Conservation (phyloP, 352 stramenopile species). For the Pythium aristosporum region DNA sequence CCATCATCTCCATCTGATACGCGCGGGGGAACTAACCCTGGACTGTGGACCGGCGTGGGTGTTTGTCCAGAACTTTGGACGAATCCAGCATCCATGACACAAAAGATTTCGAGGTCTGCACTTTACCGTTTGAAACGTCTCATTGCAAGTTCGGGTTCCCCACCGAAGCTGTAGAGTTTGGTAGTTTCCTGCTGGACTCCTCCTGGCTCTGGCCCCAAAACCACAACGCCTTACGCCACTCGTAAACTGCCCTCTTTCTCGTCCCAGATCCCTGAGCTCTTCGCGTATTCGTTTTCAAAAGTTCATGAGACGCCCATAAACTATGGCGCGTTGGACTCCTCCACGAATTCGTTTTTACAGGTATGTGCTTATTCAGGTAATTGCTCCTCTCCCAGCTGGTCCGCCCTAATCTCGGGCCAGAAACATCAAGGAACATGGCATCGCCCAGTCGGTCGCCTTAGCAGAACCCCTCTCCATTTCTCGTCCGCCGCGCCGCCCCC, state of each 20-base stretch:
- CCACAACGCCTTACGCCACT: background rate
- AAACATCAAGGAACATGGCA: background rate
- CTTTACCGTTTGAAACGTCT: no score
- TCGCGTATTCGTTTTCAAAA: background rate
- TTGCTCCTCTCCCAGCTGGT: conserved; percentile 15
- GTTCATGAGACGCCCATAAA: background rate
- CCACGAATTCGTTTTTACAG: background rate
- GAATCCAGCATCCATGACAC: no score
- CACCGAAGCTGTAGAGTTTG: no score
- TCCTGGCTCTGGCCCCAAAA: no score
- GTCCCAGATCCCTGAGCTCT: background rate
- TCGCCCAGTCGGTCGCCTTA: background rate
- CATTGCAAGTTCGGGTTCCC: no score
- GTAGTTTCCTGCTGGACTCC: no score
- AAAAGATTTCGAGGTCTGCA: no score
- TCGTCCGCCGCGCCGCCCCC: background rate
- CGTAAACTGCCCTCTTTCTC: background rate
- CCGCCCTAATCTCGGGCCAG: background rate
- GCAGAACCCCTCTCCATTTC: background rate
- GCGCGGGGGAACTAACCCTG: no score
- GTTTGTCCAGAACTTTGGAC: no score
- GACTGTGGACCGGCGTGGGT: no score
- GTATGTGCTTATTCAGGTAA: background rate
- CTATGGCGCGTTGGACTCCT: background rate
- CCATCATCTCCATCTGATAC: no score